Conservation (phyloP, 1,284 basidiomycete species). For the Caloboletus inedulis region DNA sequence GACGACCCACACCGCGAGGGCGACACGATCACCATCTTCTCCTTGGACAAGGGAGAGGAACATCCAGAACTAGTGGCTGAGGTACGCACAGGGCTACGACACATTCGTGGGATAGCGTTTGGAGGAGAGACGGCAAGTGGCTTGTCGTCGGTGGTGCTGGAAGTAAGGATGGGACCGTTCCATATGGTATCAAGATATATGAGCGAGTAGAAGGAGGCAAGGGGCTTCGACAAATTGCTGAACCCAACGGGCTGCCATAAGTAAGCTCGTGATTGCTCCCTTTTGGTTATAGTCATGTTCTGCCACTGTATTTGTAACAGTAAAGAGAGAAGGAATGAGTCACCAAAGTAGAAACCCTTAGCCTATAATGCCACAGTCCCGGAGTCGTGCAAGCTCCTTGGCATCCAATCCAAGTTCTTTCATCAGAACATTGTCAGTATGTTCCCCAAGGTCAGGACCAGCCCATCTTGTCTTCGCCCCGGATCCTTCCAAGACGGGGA, state of each 20-base stretch:
- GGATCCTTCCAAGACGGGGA: conserved; percentile 57
- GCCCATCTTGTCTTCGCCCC: conserved; percentile 60
- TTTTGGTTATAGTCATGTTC: conserved; percentile 38
- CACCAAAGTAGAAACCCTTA: conserved; percentile 1
- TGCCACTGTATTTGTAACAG: too few species aligned
- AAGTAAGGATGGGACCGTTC: conserved; percentile 20
- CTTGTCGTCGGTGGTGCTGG: conserved; percentile 47
- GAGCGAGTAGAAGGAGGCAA: conserved; percentile 49
- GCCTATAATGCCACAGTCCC: conserved; percentile 46
- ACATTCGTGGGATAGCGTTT: conserved; percentile 51
- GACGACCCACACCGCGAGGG: conserved; percentile 60
- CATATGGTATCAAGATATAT: conserved; percentile 50
- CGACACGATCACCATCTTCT: conserved; percentile 61
- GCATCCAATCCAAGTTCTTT: conserved; percentile 47
- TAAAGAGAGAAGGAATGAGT: too few species aligned
- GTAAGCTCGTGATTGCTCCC: conserved; percentile 42
- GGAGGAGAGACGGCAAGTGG: conserved; percentile 48
- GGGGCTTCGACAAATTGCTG: conserved; percentile 41
- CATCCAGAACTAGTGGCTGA: conserved; percentile 44
- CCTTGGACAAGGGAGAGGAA: conserved; percentile 38
- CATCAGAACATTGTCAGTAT: conserved; percentile 58
- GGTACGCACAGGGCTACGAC: conserved; percentile 49
- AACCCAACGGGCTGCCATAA: conserved; percentile 33
- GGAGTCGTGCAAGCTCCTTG: conserved; percentile 43
- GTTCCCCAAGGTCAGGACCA: conserved; percentile 61